Percentiles rank a stretch among this genome's conserved stretches.
phyloP scores from a whole-genome alignment of 129 eudicot species.

The Escallonia herrerae region DNA sequence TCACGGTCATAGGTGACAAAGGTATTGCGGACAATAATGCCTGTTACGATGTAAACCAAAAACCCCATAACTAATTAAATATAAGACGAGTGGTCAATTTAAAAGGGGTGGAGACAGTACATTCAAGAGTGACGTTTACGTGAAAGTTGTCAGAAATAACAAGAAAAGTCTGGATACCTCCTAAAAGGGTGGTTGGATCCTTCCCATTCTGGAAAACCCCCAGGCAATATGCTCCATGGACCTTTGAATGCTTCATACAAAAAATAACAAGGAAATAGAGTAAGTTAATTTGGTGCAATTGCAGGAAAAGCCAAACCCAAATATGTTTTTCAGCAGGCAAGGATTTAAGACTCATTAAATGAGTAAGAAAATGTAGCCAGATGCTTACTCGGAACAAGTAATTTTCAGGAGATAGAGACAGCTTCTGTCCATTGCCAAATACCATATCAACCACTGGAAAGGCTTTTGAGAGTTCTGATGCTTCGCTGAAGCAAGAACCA shows the following conservation, averaged over 20 bases:
- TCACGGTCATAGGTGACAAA: constrained; percentile 94
- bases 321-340: not conserved
- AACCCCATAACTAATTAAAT: not conserved
- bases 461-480: constrained; percentile 62
- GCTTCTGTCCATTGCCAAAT: constrained; percentile 70
- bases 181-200: constrained; percentile 95
- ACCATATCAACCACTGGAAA: constrained; percentile 94
- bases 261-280: constrained; percentile 3
- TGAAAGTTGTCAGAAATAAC: no score
- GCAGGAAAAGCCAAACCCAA: not conserved
- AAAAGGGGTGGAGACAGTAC: not conserved
- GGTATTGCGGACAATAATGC: constrained; percentile 89
- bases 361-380: not conserved
- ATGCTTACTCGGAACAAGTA: constrained; percentile 77
- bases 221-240: constrained; percentile 89
- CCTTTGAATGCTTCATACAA: constrained; percentile 67
- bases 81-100: not conserved
- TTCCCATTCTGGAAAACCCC: constrained; percentile 93
- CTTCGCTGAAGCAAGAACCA: constrained; percentile 46
- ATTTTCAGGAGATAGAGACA: constrained; percentile 84
- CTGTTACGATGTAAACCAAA: constrained; percentile 24
- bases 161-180: constrained; percentile 52
- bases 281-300: not conserved
- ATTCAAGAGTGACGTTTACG: not conserved
- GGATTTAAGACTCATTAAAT: not conserved